Conservation (phyloP, 176 grass and related monocot genomes). For the Aegilops sharonensis region DNA sequence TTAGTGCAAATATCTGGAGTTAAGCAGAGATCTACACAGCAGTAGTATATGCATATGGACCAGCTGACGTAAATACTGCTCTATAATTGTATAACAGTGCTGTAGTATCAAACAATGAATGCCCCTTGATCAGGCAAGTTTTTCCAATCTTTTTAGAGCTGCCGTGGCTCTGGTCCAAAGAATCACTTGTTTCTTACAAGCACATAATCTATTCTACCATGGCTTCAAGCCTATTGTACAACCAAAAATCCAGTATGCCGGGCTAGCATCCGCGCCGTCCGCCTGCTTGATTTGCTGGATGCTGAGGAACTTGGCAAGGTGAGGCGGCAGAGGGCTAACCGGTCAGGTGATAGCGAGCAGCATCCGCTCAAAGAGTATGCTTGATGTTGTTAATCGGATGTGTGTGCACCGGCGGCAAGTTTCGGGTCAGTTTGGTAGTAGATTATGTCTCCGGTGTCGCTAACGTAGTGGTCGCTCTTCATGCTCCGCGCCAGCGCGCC, state of each 20-base stretch:
- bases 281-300: background rate
- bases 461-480: conserved; percentile 56
- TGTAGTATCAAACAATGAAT: background rate
- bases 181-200: conserved; percentile 9
- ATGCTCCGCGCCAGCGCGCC: conserved; percentile 36
- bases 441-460: conserved; percentile 55
- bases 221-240: conserved; percentile 7
- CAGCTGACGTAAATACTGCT: background rate
- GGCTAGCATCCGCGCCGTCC: background rate
- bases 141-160: background rate
- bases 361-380: background rate
- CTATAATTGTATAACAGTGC: background rate
- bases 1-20: background rate
- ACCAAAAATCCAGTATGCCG: background rate
- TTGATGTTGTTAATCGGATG: conserved; percentile 23
- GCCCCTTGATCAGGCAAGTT: background rate
- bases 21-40: background rate
- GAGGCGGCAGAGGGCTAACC: conserved; percentile 13
- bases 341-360: background rate
- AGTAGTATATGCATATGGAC: background rate
- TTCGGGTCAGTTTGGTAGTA: conserved; percentile 59
- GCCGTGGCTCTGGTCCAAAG: background rate
- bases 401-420: background rate
- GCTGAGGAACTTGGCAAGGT: background rate
- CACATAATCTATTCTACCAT: conserved; percentile 6